A percentile compares a stretch with the other conserved stretches of the same genome.
These are phyloP conservation scores for Fusarium penzigii DNA, from an alignment of 2,329 filamentous ascomycete genomes.

Conservation along the genomic window DNA sequence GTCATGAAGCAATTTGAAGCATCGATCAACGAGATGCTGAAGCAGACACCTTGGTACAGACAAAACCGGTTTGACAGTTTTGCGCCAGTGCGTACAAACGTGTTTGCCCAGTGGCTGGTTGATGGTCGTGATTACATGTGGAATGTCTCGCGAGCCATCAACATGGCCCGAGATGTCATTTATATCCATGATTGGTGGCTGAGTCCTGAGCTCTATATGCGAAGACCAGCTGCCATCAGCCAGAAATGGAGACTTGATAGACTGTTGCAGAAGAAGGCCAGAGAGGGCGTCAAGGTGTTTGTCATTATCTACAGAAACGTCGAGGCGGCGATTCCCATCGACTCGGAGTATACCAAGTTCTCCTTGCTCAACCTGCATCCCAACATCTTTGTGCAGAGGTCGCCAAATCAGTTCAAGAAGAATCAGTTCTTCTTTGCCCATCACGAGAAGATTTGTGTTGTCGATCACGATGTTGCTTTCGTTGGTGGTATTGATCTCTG, in stretches of 20 bases:
- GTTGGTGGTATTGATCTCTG: constrained; percentile 95
- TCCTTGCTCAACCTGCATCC: constrained; percentile 92
- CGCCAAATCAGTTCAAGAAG: constrained; percentile 96
- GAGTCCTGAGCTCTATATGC: constrained; percentile 93
- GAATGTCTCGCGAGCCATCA: constrained; percentile 96
- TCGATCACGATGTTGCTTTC: constrained; percentile 95
- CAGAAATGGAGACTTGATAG: constrained; percentile 97
- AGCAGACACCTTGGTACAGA: constrained; percentile 79
- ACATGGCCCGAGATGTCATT: constrained; percentile 95
- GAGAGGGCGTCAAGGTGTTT: constrained; percentile 95
- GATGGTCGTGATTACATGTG: constrained; percentile 99
- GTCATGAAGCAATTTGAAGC: constrained; percentile 91
- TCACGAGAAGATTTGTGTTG: constrained; percentile 96
- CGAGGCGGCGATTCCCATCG: constrained; percentile 94
- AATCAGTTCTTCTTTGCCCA: constrained; percentile 99
- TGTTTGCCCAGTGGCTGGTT: constrained; percentile 94
- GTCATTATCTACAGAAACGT: constrained; percentile 98
- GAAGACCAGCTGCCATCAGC: constrained; percentile 89
- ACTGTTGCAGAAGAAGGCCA: constrained; percentile 87
- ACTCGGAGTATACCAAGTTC: constrained; percentile 97
- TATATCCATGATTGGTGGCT: constrained; percentile 99
- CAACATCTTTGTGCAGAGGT: constrained; percentile 94
- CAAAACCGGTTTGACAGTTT: constrained; percentile 90
- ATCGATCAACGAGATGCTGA: constrained; percentile 84
- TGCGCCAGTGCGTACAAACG: constrained; percentile 81